Conservation (phyloP, 768 basidiomycete genomes). For the Termitomyces sp. region DNA sequence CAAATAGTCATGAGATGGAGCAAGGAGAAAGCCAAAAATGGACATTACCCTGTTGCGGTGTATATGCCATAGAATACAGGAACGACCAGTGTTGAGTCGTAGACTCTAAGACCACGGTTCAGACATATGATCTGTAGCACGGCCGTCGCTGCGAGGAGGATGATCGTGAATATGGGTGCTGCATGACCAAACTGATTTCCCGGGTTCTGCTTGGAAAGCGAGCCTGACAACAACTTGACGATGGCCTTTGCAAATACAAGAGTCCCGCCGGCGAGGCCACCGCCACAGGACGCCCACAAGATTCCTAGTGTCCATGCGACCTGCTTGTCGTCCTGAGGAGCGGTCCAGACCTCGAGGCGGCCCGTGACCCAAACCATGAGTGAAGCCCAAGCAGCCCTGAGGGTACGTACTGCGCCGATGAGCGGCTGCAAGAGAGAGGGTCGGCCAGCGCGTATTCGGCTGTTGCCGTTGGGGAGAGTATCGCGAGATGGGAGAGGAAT, state of each 20-base stretch:
- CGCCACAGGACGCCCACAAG: slow-evolving; percentile 90
- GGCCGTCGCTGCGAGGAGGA: slow-evolving; percentile 66
- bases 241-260: slow-evolving; percentile 77
- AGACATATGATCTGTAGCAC: slow-evolving; percentile 89
- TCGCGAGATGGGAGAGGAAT: not conserved
- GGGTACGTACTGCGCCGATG: slow-evolving; percentile 18
- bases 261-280: slow-evolving; percentile 83
- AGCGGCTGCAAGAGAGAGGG: not conserved
- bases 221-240: slow-evolving; percentile 76
- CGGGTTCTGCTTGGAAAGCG: slow-evolving; percentile 71
- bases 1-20: not conserved
- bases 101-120: slow-evolving; percentile 84
- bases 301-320: slow-evolving; percentile 91
- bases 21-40: not conserved
- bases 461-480: not conserved
- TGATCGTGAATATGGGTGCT: slow-evolving; percentile 72
- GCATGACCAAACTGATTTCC: slow-evolving; percentile 85
- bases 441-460: not conserved
- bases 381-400: slow-evolving; percentile 35
- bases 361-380: slow-evolving; percentile 51
- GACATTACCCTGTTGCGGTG: slow-evolving; percentile 67
- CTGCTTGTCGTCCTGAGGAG: slow-evolving; percentile 75
- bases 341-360: slow-evolving; percentile 69
- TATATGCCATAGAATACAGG: slow-evolving; percentile 95
- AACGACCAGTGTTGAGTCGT: slow-evolving; percentile 87